Percentiles rank a stretch among this genome's conserved stretches.
phyloP scores from a whole-genome alignment of 257 asterid genomes.

The Solanum pennellii region DNA sequence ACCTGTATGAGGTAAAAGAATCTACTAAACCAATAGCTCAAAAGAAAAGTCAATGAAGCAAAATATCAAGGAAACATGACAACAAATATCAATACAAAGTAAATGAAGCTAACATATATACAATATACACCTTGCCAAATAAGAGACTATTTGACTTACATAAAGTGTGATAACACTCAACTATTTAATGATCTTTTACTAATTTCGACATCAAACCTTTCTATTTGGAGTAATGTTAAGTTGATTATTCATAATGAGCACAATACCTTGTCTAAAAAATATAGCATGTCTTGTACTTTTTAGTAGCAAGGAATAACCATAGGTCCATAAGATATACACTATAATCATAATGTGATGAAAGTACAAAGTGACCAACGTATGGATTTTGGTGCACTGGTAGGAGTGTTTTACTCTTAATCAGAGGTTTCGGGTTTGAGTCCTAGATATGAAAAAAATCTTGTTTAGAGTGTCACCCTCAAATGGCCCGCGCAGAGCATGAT shows the following conservation, averaged over 20 bases:
- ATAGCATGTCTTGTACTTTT: neutral
- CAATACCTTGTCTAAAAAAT: neutral
- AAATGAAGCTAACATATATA: neutral
- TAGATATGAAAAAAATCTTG: too few species aligned
- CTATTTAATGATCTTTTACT: neutral
- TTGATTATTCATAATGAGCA: neutral
- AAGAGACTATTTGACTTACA: neutral
- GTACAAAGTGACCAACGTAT: neutral
- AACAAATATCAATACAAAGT: neutral
- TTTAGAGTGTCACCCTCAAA: neutral
- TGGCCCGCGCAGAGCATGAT: too few species aligned
- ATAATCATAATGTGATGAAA: neutral
- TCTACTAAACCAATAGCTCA: neutral
- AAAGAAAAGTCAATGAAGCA: neutral
- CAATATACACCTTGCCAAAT: neutral
- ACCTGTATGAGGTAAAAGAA: neutral
- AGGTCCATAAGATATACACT: neutral
- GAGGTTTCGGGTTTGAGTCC: too few species aligned
- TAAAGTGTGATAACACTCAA: neutral
- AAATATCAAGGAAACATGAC: neutral
- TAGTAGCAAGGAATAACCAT: neutral
- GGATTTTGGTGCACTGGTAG: neutral
- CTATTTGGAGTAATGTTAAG: neutral
- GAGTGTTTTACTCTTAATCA: too few species aligned
- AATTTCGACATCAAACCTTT: neutral